Base-by-base conservation (phyloP, 2,329 filamentous ascomycete genomes). In the Chrysosporium keratinophilum region DNA sequence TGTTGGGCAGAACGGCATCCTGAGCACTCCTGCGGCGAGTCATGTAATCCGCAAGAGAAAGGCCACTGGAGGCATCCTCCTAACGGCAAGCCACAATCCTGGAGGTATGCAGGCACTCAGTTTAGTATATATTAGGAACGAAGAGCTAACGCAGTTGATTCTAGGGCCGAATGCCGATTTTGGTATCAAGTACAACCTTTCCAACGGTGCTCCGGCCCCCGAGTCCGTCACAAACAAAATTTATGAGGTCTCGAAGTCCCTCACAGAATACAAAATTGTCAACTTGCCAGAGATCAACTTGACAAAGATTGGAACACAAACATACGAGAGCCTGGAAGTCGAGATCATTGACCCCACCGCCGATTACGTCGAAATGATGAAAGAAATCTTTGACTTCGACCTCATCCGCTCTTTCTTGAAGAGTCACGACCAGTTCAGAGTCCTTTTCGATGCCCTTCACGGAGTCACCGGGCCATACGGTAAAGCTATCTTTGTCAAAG, bases 111-210 rank as follows among this genome's bases (percentile, higher is more conserved):
- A 39, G 15, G n/a, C 12, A 20, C 15, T 15, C 12, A 34, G 9
- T 12, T 34, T 35, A 19, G 33, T 15, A 34, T 37, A 9, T 44
- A 20, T 15, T 19, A 17, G 17, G 3, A n/a, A 40, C 2, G 10
- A 17, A 2, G 12, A 37, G 23, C 12, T 23, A 14, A 23, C 5
- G 11, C 19, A 5, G 10, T n/a, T 14, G 6, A 44, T 47, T 45
- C 10, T 63, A 95, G 88, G 90, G 50, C 93, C 93, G 58, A 85
- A 82, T 63, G 86, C 93, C 69, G 93, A 98, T 74, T 98, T 98
- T 65, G 93, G 93, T 64, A 98, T 98, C 83, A 98, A 98, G 78
- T 98, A 98, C 81, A 98, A 98, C 79, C 79, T 98, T 56, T 78
- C 88, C 70, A 97, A 98, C 67, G 93, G 93, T 64, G 93, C 90